Base-by-base conservation (phyloP, 345 rosid genomes). In the Euphorbia peplus region DNA sequence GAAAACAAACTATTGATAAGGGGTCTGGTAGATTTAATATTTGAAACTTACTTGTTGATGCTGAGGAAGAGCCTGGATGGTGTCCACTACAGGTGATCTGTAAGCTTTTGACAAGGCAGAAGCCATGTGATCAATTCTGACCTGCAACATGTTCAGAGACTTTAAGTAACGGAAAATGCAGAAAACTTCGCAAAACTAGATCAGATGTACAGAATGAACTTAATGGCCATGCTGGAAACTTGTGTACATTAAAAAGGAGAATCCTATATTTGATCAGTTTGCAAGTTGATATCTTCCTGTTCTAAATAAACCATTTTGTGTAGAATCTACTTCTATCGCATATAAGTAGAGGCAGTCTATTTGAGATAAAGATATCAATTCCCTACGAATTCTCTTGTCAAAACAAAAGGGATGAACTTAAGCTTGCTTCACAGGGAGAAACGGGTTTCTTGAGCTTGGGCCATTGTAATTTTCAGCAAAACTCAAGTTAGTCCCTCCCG, bases 61-160 rank as follows among this genome's bases (percentile, higher is more conserved):
- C 76, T 90, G 97, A 61, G 99, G 97, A 78, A 95, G 95, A 60
- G 91, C 86, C 70, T 86, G 90, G 54, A 95, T 90, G 67, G 88
- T 95, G 77, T 95, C 93, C 21, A 91, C 90, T 70, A 79, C 64
- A 4, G 90, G 97, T 53, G 95, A 89, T 77, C 78, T 84, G 70
- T 82, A 93, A 39, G 96, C 88, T 76, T 89, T 91, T 52, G 99
- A 83, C 77, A 95, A 78, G 63, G 95, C 93, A 80, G 76, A 70
- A 72, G 88, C 80, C 96, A 95, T 89, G 66, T 95, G 97, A 75
- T 85, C 84, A 63, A 95, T 79, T 80, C 86, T 84, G 26, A 91
- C 95, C 96, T 93, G 82, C 52, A 81, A 25, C 52, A 44, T 56
- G 59, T 57, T 56, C 8, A 44, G 18, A 63, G 54, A 22, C 3